Base-by-base conservation (phyloP, 164 flowering plant species). In the Vitis riparia region DNA sequence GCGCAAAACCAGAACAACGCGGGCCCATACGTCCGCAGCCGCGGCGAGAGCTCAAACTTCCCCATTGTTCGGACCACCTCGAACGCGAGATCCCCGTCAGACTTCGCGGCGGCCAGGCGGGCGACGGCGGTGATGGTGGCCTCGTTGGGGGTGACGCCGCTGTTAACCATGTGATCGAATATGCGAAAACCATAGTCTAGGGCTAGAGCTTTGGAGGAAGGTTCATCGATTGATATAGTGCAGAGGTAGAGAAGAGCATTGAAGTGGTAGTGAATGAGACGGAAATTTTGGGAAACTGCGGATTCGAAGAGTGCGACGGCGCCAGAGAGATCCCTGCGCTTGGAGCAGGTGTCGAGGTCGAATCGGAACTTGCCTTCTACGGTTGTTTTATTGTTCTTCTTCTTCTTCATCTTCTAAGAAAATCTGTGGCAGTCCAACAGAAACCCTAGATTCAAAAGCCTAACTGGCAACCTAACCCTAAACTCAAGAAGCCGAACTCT, bases 81-180 rank as follows among this genome's bases (percentile, higher is more conserved):
- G 60, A 89, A 91, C 1, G 97, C 98, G 15, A 61, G 73, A 63
- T 86, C 89, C 0, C 84, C 88, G n/a, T 94, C 98, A 0, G 81
- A 84, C 27, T 81, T 89, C 2, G 94, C 95, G 0, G 87, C 90
- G 9, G 97, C 91, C 5, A 94, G 83, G 51, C 97, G 73, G 0
- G 92, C 90, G 13, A 81, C 73, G 1, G 94, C 80, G 0, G 97
- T 87, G 65, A 89, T 77, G 0, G 98, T 84, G 5, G 98, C 98
- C 68, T 94, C 98, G 15, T 83, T 87, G 8, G 92, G 89, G 16
- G n/a, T 55, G 50, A 91, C 69, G 5, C 71, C 72, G 19, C 48
- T 37, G 9, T 80, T 69, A 8, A 79, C 3, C 94, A 91, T 87
- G 48, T 72, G 80, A 44, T 84, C 74, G 55, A 77, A 92, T n/a